phyloP scores from a whole-genome alignment of 805 yeast species.

The Candida xiaguanensis region DNA sequence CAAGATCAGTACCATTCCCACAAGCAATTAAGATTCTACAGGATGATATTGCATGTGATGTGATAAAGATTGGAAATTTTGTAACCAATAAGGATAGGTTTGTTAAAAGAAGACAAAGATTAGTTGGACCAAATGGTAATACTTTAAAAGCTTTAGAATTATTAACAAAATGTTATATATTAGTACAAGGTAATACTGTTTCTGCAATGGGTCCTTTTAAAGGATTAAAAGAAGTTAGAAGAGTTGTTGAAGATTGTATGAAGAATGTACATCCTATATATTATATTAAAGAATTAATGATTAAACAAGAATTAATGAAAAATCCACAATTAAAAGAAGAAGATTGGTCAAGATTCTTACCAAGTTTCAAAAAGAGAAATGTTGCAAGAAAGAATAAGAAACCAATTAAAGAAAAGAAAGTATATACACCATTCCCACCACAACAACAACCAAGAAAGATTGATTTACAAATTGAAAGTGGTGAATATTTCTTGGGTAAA shows the following conservation, averaged over 20 bases:
- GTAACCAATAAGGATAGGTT: conserved; percentile 91
- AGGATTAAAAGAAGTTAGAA: conserved; percentile 86
- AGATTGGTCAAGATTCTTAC: conserved; percentile 95
- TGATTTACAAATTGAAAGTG: conserved; percentile 95
- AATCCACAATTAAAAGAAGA: conserved; percentile 94
- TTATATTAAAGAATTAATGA: conserved; percentile 96
- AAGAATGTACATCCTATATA: conserved; percentile 95
- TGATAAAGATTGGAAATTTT: conserved; percentile 87
- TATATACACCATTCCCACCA: conserved; percentile 99
- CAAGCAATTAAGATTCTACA: conserved; percentile 90
- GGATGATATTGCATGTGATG: conserved; percentile 94
- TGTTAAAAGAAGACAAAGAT: conserved; percentile 90
- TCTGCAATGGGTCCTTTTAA: conserved; percentile 95
- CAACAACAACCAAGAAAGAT: conserved; percentile 94
- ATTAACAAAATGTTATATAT: conserved; percentile 89
- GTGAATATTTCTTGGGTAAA: conserved; percentile 93
- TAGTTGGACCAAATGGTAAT: conserved; percentile 96
- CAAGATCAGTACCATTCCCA: conserved; percentile 95
- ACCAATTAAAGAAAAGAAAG: conserved; percentile 53
- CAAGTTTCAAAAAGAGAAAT: conserved; percentile 93
- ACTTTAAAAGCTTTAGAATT: conserved; percentile 93
- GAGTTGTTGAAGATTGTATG: conserved; percentile 98
- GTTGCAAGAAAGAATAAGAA: conserved; percentile 77
- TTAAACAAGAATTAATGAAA: conserved; percentile 89
- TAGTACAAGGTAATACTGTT: conserved; percentile 97